Conservation (phyloP, 1,284 basidiomycete genomes). For the Trichosporon asahii region DNA sequence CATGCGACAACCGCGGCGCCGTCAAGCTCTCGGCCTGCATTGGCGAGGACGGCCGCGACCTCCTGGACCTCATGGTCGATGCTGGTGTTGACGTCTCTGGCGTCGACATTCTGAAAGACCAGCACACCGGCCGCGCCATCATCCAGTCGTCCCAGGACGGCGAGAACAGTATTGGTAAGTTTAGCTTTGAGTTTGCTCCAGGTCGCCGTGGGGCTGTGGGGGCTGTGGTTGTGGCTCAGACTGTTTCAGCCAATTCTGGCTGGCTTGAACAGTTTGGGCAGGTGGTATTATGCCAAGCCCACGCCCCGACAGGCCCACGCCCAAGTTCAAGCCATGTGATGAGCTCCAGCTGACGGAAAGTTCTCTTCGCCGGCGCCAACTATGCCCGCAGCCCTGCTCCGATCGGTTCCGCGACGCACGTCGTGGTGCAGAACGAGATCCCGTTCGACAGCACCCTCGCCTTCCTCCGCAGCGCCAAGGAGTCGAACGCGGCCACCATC, state of each 20-base stretch:
- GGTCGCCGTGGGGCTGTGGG: background rate
- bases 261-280: background rate
- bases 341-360: slow-evolving; percentile 15
- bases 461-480: slow-evolving; percentile 44
- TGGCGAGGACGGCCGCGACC: slow-evolving; percentile 50
- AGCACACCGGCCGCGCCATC: slow-evolving; percentile 53
- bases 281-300: no score
- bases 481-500: slow-evolving; percentile 41
- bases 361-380: slow-evolving; percentile 52
- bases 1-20: slow-evolving; percentile 31
- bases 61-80: slow-evolving; percentile 28
- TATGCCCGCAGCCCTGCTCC: slow-evolving; percentile 20
- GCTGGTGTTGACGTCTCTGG: slow-evolving; percentile 46
- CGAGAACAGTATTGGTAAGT: slow-evolving; percentile 51
- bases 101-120: slow-evolving; percentile 29
- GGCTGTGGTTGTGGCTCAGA: background rate
- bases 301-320: no score
- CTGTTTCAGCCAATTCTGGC: background rate
- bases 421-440: slow-evolving; percentile 60
- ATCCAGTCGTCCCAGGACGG: slow-evolving; percentile 53
- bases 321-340: no score
- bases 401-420: slow-evolving; percentile 40
- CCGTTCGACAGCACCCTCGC: slow-evolving; percentile 53
- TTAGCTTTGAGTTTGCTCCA: no score
- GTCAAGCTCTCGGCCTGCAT: slow-evolving; percentile 49